phyloP scores from a whole-genome alignment of 768 basidiomycete genomes.

The Mycena haematopus region DNA sequence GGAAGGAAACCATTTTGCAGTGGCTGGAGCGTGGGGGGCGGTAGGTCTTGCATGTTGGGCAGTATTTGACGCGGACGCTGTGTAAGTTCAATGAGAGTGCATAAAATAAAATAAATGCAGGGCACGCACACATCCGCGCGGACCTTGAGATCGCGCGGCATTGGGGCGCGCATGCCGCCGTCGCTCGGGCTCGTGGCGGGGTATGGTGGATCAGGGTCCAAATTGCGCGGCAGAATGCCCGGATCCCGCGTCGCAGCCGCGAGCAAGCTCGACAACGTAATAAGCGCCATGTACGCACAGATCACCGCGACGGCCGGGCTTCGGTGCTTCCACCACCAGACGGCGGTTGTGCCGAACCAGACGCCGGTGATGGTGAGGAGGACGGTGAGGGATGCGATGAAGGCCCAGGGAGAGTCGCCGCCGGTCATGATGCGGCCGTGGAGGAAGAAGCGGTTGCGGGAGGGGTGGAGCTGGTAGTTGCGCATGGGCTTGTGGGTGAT shows the following conservation, averaged over 20 bases:
- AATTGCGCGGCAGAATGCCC: conserved; percentile 86
- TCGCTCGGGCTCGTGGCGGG: conserved; percentile 68
- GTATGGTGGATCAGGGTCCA: conserved; percentile 88
- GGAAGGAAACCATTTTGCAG: conserved; percentile 83
- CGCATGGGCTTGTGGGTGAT: conserved; percentile 51
- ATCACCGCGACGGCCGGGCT: conserved; percentile 72
- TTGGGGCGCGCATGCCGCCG: conserved; percentile 63
- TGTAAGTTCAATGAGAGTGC: conserved; percentile 13
- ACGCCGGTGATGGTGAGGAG: conserved; percentile 72
- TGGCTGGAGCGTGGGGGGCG: conserved; percentile 94
- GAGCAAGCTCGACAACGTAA: conserved; percentile 79
- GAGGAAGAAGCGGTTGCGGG: conserved; percentile 79
- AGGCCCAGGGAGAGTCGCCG: conserved; percentile 86
- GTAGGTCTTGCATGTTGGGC: conserved; percentile 91
- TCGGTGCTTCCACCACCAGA: conserved; percentile 87
- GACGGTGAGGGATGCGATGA: conserved; percentile 67
- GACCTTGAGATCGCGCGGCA: conserved; percentile 84
- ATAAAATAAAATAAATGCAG: conserved; percentile 1
- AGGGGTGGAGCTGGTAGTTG: conserved; percentile 70
- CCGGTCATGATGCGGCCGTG: conserved; percentile 79
- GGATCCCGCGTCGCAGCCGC: conserved; percentile 83
- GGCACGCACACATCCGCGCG: conserved; percentile 72
- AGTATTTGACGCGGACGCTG: conserved; percentile 93
- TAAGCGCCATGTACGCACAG: conserved; percentile 55
- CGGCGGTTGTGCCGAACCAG: conserved; percentile 89